These are phyloP conservation scores for Stellera chamaejasme DNA, from an alignment of 345 rosid species.

Conservation along the genomic window DNA sequence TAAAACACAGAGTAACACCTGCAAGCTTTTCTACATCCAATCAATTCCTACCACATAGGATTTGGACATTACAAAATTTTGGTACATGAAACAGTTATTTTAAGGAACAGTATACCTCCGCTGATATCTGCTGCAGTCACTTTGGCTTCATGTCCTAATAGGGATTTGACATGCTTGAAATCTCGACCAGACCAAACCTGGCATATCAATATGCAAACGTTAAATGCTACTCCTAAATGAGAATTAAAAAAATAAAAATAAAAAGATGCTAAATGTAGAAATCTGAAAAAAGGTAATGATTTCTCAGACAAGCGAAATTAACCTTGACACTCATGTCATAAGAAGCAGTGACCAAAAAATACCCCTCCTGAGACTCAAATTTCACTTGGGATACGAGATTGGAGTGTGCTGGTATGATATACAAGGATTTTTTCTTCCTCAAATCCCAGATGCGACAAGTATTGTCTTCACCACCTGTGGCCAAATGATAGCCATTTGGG, in stretches of 20 bases:
- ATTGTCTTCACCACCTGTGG: slow-evolving; percentile 94
- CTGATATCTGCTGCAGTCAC: slow-evolving; percentile 59
- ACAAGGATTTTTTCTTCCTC: slow-evolving; percentile 76
- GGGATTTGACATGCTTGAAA: slow-evolving; percentile 72
- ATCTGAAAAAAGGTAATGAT: neutral
- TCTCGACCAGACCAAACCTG: slow-evolving; percentile 96
- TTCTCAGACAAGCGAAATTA: slow-evolving; percentile 15
- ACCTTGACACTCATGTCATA: slow-evolving; percentile 95
- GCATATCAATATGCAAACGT: slow-evolving; percentile 7
- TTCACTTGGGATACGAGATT: slow-evolving; percentile 89
- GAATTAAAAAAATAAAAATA: too few relatives aligned
- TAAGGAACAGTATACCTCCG: slow-evolving; percentile 13
- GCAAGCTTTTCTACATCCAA: too few relatives aligned
- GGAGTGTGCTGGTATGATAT: slow-evolving; percentile 85
- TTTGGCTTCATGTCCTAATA: slow-evolving; percentile 81
- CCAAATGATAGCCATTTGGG: slow-evolving; percentile 94
- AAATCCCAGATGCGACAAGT: slow-evolving; percentile 95
- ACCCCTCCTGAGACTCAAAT: slow-evolving; percentile 97
- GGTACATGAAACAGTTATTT: too few relatives aligned
- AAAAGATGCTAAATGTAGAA: slow-evolving; percentile 10
- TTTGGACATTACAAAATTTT: too few relatives aligned
- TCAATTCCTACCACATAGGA: too few relatives aligned
- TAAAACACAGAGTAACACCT: neutral
- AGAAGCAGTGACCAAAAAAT: slow-evolving; percentile 81
- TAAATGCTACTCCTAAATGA: slow-evolving; percentile 7